phyloP scores from a whole-genome alignment of 1,284 basidiomycete genomes.

The Papiliotrema nemorosa region DNA sequence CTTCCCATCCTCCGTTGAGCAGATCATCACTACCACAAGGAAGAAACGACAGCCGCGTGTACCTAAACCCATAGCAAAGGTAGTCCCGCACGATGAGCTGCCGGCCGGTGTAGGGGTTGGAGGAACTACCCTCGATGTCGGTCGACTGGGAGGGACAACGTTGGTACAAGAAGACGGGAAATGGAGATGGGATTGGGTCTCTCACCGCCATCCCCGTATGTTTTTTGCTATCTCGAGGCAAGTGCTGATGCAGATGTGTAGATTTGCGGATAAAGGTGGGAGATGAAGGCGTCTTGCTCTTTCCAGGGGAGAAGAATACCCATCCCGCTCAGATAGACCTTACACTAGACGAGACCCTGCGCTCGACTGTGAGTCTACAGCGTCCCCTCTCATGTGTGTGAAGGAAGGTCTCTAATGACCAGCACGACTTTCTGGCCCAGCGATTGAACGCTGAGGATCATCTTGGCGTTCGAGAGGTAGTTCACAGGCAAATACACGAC shows the following conservation, averaged over 20 bases:
- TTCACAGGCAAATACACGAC: conserved; percentile 2
- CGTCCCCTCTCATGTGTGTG: neutral
- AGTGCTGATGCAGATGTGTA: neutral
- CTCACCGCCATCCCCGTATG: conserved; percentile 6
- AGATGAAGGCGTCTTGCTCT: conserved; percentile 1
- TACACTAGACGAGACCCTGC: neutral
- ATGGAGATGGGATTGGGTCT: conserved; percentile 26
- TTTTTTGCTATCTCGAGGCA: neutral
- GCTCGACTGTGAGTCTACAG: neutral
- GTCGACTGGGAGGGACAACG: conserved; percentile 19
- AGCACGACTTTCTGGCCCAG: neutral
- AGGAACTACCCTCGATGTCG: conserved; percentile 22
- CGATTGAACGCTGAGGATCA: neutral
- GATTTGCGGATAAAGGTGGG: conserved; percentile 4
- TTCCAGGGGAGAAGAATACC: neutral
- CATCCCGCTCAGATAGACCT: neutral
- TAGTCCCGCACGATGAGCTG: neutral
- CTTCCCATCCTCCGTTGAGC: conserved; percentile 20
- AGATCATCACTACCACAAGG: conserved; percentile 2
- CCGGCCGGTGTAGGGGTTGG: conserved; percentile 8
- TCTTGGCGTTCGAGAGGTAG: conserved; percentile 2
- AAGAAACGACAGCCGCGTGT: neutral
- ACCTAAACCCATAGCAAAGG: neutral
- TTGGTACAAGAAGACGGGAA: conserved; percentile 12
- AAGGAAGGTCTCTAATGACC: neutral